Conservation (phyloP, 148 eudicot genomes). For the Salicornia ramosissima region DNA sequence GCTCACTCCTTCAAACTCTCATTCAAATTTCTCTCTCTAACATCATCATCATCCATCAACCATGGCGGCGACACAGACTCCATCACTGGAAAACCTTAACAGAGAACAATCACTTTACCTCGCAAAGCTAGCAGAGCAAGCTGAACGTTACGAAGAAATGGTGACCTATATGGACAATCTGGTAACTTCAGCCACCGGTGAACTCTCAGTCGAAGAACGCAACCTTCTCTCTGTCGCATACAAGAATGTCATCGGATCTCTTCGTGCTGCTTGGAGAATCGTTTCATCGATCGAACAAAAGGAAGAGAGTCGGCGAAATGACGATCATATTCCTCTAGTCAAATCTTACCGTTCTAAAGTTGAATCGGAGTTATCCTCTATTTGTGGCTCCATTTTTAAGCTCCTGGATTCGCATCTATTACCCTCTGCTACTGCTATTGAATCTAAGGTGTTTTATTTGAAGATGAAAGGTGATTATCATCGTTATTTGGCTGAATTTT, state of each 20-base stretch:
- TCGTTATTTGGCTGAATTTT: conserved; percentile 29
- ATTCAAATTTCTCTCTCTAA: conserved; percentile 13
- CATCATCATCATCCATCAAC: too few species aligned
- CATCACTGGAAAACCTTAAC: background rate
- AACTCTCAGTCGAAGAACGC: conserved; percentile 21
- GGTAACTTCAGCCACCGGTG: conserved; percentile 4
- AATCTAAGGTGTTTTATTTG: conserved; percentile 24
- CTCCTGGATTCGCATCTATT: conserved; percentile 23
- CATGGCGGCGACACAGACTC: conserved; percentile 12
- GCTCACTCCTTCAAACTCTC: background rate
- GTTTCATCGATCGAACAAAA: conserved; percentile 28
- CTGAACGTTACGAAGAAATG: conserved; percentile 33
- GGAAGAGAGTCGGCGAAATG: conserved; percentile 22
- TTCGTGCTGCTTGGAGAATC: conserved; percentile 26
- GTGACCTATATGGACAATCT: conserved; percentile 22
- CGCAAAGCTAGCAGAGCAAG: conserved; percentile 29
- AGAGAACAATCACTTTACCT: conserved; percentile 28
- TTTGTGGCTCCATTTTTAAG: conserved; percentile 19
- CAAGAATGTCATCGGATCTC: conserved; percentile 25
- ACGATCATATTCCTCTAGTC: conserved; percentile 4
- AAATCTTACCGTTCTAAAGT: conserved; percentile 20
- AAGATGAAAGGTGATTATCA: conserved; percentile 36
- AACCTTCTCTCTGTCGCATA: conserved; percentile 24
- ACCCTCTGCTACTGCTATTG: conserved; percentile 16
- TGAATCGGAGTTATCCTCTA: conserved; percentile 17